A percentile compares a stretch with the other conserved stretches of the same genome.
phyloP scores from a whole-genome alignment of 768 basidiomycete genomes.

The Phylloporus arenicola region DNA sequence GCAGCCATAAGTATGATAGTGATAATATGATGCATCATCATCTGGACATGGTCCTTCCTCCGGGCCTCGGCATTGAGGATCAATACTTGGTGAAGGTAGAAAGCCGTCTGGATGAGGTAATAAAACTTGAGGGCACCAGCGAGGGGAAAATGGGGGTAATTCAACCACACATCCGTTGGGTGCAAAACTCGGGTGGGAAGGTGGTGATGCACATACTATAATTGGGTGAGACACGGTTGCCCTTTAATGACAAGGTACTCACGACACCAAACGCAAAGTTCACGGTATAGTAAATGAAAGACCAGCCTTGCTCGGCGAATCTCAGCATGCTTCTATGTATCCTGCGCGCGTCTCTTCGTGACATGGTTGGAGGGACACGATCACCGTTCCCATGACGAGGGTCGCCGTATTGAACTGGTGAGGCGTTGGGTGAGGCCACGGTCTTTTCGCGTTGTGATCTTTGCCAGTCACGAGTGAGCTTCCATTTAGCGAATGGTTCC shows the following conservation, averaged over 20 bases:
- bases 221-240: conserved; percentile 3
- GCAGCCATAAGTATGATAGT: conserved; percentile 70
- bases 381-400: conserved; percentile 23
- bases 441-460: conserved; percentile 16
- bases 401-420: conserved; percentile 27
- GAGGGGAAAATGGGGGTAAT: conserved; percentile 79
- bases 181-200: conserved; percentile 63
- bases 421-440: conserved; percentile 20
- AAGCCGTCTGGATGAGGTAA: conserved; percentile 79
- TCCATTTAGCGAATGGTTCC: conserved; percentile 77
- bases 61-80: conserved; percentile 90
- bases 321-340: conserved; percentile 71
- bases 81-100: conserved; percentile 88
- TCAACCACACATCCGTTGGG: conserved; percentile 64
- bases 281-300: conserved; percentile 68
- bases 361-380: conserved; percentile 15
- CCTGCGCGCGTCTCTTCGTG: conserved; percentile 48
- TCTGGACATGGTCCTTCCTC: conserved; percentile 90
- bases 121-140: conserved; percentile 84
- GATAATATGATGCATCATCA: conserved; percentile 94
- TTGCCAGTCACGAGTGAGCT: conserved; percentile 53
- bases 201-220: conserved; percentile 73
- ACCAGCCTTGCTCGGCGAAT: conserved; percentile 97
- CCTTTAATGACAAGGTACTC: conserved; percentile 34
- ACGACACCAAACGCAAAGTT: conserved; percentile 81